A percentile compares a stretch with the other conserved stretches of the same genome.
phyloP scores from a whole-genome alignment of 164 flowering plant species.

The Dillenia suffruticosa region DNA sequence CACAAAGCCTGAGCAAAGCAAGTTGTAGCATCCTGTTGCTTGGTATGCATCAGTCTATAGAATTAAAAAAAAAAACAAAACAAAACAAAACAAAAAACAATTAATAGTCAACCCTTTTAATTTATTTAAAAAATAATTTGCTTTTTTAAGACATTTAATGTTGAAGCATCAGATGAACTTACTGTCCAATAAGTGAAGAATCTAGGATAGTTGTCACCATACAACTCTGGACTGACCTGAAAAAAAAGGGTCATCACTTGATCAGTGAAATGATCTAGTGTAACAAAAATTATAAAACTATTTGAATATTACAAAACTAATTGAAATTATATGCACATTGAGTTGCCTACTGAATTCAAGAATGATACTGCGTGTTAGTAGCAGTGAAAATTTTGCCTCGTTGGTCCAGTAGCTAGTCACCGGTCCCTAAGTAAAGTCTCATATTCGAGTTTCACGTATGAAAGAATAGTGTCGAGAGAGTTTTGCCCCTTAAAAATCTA shows the following conservation, averaged over 20 bases:
- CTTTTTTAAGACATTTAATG: background rate
- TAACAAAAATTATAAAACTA: too few relatives aligned
- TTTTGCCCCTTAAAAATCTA: too few relatives aligned
- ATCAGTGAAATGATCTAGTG: background rate
- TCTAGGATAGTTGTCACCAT: conserved; percentile 87
- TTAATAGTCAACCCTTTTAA: background rate
- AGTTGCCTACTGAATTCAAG: too few relatives aligned
- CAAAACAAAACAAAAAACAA: too few relatives aligned
- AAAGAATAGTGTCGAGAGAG: too few relatives aligned
- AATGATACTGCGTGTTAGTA: too few relatives aligned
- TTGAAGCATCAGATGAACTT: conserved; percentile 22
- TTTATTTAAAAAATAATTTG: background rate
- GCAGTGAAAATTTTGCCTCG: too few relatives aligned
- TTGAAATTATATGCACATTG: background rate
- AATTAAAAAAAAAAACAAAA: too few relatives aligned
- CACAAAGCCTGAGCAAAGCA: conserved; percentile 91
- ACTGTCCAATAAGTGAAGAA: conserved; percentile 99
- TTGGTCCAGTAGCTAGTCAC: too few relatives aligned
- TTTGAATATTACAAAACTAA: background rate
- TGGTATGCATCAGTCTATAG: conserved; percentile 93
- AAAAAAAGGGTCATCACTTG: conserved; percentile 1
- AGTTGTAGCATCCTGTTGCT: conserved; percentile 95
- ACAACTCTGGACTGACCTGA: conserved; percentile 94
- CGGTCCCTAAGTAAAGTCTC: background rate
- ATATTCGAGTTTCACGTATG: too few relatives aligned